Conservation (phyloP, 495 filamentous ascomycete species). For the Aspergillus affinis region DNA sequence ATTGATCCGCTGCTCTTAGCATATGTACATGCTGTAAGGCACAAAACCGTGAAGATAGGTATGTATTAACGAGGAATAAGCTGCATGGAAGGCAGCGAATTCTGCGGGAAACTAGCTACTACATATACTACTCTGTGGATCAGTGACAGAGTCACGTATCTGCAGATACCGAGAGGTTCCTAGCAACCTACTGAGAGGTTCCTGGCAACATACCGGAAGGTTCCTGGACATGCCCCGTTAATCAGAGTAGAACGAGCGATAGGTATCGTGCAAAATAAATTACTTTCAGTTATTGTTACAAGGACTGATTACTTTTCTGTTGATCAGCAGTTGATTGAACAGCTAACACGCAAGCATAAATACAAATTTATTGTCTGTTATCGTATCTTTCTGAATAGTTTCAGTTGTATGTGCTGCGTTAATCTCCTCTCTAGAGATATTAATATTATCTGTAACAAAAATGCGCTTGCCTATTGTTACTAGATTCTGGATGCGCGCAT, state of each 20-base stretch:
- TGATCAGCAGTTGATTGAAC: conserved; percentile 79
- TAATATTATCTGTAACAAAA: conserved; percentile 84
- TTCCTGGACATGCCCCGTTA: no score
- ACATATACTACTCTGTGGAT: no score
- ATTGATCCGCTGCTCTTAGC: conserved; percentile 87
- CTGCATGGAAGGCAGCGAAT: no score
- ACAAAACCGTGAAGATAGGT: no score
- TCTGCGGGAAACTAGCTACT: no score
- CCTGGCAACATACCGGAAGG: no score
- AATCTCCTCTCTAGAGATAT: conserved; percentile 73
- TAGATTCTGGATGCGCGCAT: conserved; percentile 81
- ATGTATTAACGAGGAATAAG: no score
- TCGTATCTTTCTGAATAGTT: conserved; percentile 64
- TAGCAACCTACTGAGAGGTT: no score
- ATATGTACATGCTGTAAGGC: conserved; percentile 99
- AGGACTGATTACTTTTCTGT: conserved; percentile 66
- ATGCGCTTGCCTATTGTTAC: conserved; percentile 77
- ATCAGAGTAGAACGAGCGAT: conserved; percentile 74
- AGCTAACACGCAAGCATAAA: conserved; percentile 72
- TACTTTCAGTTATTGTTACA: conserved; percentile 71
- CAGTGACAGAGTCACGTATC: no score
- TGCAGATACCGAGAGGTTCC: no score
- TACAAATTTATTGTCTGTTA: conserved; percentile 69
- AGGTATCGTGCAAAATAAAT: conserved; percentile 81
- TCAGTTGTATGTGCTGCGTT: conserved; percentile 73